Base-by-base conservation (phyloP, 768 basidiomycete genomes). In the Kwoniella shandongensis region DNA sequence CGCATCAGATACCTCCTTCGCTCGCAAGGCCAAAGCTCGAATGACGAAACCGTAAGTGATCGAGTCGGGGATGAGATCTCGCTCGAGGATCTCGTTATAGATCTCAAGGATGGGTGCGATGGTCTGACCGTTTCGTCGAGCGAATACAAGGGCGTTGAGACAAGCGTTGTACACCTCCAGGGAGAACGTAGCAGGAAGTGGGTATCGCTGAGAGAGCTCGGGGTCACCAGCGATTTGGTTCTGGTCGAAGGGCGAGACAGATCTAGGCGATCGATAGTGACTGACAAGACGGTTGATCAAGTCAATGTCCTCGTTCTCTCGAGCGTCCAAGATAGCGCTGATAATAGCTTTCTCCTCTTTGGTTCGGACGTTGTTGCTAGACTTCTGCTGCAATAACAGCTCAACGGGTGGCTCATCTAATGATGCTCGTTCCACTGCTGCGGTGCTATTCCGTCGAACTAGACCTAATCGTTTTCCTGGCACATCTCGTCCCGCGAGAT, bases 11-110 rank as follows among this genome's bases (percentile, higher is more conserved):
- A 89, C 80, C 66, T 91, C 89, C 3, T 76, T 64, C 65, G 91
- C 88, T 38, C 91, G 85, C 25, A 80, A 76, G 3, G 83, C 82
- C 54, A 92, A 81, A 0, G 83, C 83, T 0, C 73, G 61, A 53
- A 94, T 83, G 42, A 91, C 79, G 32, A 76, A 72, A 26, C 79
- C 69, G 73, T 89, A 91, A 0, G 88, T 90, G 41, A 73, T 64
- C 12, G 77, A 54, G 48, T 85, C 86, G 8, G 92, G 90, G 0
- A 82, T 67, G 3, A 91, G 72, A 17, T 83, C 81, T 27, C 77
- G 80, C 25, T 80, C 77, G 54, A 91, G 77, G 81, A 93, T 84
- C 45, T 83, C 79, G 61, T 88, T 83, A 78, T 92, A 93, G 2
- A 85, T 81, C 46, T 85, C 82, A 51, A 88, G 73, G 35, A 90